Evolutionary conservation across 139 green algal species (phyloP), one percentile per base, ranked within the genome.

Genomic region (Coccomyxa sp.): DNA sequence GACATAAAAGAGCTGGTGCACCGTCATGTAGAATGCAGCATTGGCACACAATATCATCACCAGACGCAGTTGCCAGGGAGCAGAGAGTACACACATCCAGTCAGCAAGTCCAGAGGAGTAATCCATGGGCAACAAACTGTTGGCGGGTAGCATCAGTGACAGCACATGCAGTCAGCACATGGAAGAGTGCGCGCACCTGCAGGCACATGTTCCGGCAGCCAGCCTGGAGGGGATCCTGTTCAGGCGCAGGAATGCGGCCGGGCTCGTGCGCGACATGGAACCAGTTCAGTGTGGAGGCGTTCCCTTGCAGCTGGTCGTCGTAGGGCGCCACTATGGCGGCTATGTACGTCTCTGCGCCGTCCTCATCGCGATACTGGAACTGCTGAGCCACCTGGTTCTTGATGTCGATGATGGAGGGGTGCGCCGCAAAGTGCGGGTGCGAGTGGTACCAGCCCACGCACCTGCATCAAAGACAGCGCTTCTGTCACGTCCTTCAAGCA

Each of bases 311-410:
- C 32, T 38, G 58, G 30, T 81, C 74, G 78, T 92, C 86, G 89
- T 95, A 97, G 27, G 94, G 93, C 25, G 87, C 84, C 67, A 97
- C 86, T 58, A 97, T 94, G 68, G 92, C 93, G 38, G 87, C 93
- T 45, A 94, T 82, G 83, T 88, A 93, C 7, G 91, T 90, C 82
- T 89, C 83, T 0, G 67, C 79, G 3, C 80, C 82, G 66, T 57
- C 38, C 0, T 27, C 67, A 23, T 79, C 68, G 74, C 63, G 18
- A 9, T 71, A 71, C 63, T 71, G 63, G 63, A 28, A 25, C 63
- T 71, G 63, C 21, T 71, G 63, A 71, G 18, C 82, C 25, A 87
- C 85, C 85, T 95, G 92, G 82, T 94, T 94, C 76, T 88, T 87
- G 59, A 96, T 89, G 86, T 96, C 93, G 30, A 95, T 92, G 67